Percentiles rank a stretch among this genome's conserved stretches.
phyloP scores from a whole-genome alignment of 1,139 yeast species.

The Arxiozyma telluris region DNA sequence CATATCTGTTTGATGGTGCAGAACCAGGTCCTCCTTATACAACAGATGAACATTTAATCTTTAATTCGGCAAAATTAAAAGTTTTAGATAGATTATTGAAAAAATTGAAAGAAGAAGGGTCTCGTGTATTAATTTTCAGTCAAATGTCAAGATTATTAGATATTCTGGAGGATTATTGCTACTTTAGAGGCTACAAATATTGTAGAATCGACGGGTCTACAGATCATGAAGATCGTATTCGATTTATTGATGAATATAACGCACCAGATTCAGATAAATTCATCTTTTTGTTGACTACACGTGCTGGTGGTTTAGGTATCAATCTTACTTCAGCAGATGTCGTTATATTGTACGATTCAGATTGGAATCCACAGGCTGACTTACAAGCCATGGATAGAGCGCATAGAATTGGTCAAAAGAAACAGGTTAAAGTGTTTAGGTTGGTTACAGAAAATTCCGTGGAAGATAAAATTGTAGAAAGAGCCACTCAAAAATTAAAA shows the following conservation, averaged over 20 bases:
- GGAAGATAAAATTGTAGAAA: conserved; percentile 89
- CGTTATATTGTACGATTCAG: conserved; percentile 85
- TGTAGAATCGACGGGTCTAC: conserved; percentile 96
- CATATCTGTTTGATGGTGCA: conserved; percentile 94
- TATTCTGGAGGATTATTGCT: conserved; percentile 87
- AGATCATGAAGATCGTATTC: conserved; percentile 83
- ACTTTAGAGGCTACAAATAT: conserved; percentile 71
- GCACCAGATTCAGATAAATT: conserved; percentile 76
- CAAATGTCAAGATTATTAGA: conserved; percentile 93
- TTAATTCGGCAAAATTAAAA: conserved; percentile 82
- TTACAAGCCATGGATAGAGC: conserved; percentile 99
- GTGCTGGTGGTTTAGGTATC: conserved; percentile 99
- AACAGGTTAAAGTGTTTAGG: conserved; percentile 85
- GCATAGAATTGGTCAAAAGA: conserved; percentile 95
- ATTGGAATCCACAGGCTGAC: conserved; percentile 99
- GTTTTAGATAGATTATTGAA: conserved; percentile 75
- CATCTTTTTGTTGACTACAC: conserved; percentile 77
- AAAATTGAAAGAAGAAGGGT: conserved; percentile 67
- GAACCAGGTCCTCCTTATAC: conserved; percentile 99
- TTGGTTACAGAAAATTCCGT: conserved; percentile 94
- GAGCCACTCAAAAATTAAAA: conserved; percentile 90
- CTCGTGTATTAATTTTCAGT: conserved; percentile 83
- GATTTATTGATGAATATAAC: conserved; percentile 88
- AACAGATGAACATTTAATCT: conserved; percentile 87
- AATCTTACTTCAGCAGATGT: conserved; percentile 88